phyloP scores from a whole-genome alignment of 331 rosid genomes.

The Cydonia oblonga region DNA sequence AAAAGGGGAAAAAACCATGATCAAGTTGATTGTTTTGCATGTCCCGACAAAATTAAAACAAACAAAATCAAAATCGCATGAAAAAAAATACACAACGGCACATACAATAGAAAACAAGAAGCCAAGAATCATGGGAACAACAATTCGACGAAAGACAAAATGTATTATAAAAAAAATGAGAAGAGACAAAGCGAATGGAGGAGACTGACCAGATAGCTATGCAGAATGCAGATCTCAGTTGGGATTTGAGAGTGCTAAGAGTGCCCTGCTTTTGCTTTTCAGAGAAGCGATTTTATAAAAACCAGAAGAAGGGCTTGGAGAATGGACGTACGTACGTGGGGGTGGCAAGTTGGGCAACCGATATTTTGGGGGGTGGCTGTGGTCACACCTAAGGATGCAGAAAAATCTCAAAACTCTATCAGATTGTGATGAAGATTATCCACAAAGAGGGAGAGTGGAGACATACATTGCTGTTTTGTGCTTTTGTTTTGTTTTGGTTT shows the following conservation, averaged over 20 bases:
- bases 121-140: background rate
- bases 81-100: background rate
- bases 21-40: background rate
- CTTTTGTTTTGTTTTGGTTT: background rate
- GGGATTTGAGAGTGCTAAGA: background rate
- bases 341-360: conserved; percentile 16
- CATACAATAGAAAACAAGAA: background rate
- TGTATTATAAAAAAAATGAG: background rate
- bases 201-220: conserved; percentile 23
- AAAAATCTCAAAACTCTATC: background rate
- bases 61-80: background rate
- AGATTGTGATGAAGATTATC: conserved; percentile 2
- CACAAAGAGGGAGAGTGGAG: background rate
- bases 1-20: conserved; percentile 3
- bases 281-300: conserved; percentile 1
- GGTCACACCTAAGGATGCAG: conserved; percentile 10
- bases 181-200: background rate
- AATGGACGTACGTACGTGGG: conserved; percentile 5
- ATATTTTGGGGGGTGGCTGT: conserved; percentile 18
- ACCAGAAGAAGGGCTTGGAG: background rate
- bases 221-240: conserved; percentile 32
- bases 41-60: conserved; percentile 1
- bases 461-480: background rate
- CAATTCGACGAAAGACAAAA: background rate
- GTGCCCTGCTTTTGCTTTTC: background rate